Percentiles rank a stretch among this genome's conserved stretches.
Conservation (phyloP, 2,329 filamentous ascomycete genomes). For the Fusarium tuaranense region DNA sequence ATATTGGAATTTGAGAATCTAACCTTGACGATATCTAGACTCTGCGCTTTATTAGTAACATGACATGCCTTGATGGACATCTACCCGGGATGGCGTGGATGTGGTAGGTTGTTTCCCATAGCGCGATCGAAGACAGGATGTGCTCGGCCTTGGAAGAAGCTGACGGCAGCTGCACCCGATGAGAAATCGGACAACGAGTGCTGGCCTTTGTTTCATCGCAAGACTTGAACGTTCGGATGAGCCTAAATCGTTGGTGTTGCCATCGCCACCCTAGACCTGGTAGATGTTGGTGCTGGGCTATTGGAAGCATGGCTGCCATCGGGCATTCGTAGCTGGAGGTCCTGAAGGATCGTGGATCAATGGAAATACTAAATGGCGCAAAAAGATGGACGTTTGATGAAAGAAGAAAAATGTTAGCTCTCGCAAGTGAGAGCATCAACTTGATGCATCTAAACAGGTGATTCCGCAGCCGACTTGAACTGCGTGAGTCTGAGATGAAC, state of each 20-base stretch:
- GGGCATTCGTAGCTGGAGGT: neutral
- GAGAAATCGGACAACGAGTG: neutral
- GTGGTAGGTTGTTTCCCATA: neutral
- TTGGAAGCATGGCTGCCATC: neutral
- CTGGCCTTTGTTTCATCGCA: neutral
- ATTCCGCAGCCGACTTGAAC: neutral
- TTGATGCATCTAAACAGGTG: neutral
- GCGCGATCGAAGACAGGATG: neutral
- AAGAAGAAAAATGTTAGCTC: neutral
- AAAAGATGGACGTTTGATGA: neutral
- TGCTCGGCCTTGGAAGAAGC: neutral
- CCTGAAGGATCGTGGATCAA: neutral
- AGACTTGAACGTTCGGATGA: too few relatives aligned
- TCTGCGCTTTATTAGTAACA: neutral
- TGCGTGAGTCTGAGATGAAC: neutral
- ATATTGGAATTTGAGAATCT: neutral
- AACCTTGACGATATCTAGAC: neutral
- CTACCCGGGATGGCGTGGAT: neutral
- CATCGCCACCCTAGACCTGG: neutral
- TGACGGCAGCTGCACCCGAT: too few relatives aligned
- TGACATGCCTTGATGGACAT: neutral
- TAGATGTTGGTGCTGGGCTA: neutral
- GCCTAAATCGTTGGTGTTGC: neutral
- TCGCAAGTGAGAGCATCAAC: neutral
- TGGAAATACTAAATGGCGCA: neutral